These are phyloP conservation scores for Colletotrichum neosansevieriae DNA, from an alignment of 2,329 filamentous ascomycete genomes.

Conservation along the genomic window DNA sequence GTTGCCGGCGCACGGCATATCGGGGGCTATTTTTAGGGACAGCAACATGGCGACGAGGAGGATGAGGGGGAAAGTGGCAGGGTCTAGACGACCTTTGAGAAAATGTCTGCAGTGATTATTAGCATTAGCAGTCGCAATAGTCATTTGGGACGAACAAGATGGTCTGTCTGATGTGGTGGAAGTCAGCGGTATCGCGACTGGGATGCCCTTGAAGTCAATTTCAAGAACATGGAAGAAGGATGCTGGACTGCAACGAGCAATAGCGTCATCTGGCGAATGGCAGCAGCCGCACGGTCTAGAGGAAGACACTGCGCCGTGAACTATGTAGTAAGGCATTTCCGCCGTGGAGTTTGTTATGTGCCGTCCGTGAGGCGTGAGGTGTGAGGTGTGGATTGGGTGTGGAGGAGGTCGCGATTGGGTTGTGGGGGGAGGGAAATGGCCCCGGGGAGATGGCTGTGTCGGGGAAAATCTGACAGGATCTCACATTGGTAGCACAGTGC, in stretches of 20 bases:
- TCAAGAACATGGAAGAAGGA: slow-evolving; percentile 35
- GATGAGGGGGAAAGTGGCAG: neutral
- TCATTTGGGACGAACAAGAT: slow-evolving; percentile 30
- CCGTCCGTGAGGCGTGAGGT: neutral
- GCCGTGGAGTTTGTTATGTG: neutral
- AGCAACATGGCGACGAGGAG: neutral
- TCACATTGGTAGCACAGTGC: neutral
- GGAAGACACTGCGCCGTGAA: neutral
- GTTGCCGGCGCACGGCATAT: neutral
- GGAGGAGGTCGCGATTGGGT: slow-evolving; percentile 35
- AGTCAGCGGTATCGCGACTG: slow-evolving; percentile 8
- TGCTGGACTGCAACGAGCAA: slow-evolving; percentile 15
- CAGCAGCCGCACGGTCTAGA: neutral
- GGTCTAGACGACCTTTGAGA: neutral
- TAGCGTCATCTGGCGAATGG: slow-evolving; percentile 19
- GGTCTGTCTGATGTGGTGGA: slow-evolving; percentile 36
- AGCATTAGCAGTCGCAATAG: neutral
- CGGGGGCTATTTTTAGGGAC: slow-evolving; percentile 37
- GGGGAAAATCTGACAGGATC: slow-evolving; percentile 10
- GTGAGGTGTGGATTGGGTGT: neutral
- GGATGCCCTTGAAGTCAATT: slow-evolving; percentile 22
- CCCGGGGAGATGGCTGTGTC: slow-evolving; percentile 7
- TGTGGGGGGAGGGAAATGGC: slow-evolving; percentile 18
- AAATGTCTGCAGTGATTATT: slow-evolving; percentile 4
- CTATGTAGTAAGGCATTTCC: neutral